Evolutionary conservation across 1,284 basidiomycete species (phyloP).

Genomic region (Rhizoctonia solani): DNA sequence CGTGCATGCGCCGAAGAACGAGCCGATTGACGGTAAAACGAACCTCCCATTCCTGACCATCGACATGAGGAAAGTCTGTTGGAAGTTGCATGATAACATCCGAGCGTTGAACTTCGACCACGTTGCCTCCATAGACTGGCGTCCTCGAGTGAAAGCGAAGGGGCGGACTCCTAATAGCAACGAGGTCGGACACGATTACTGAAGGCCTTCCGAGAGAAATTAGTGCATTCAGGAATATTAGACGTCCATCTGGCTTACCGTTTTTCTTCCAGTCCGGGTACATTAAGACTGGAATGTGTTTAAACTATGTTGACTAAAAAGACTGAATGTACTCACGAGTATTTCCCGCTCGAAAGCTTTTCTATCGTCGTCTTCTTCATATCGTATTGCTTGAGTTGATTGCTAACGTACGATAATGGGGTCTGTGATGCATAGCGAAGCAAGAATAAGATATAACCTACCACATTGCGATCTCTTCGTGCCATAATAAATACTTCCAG

Average conservation of each 20-base stretch:
- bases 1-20: slow-evolving; percentile 59
- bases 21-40: slow-evolving; percentile 61
- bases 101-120: slow-evolving; percentile 56
- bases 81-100: slow-evolving; percentile 61
- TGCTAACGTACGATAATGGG: slow-evolving; percentile 30
- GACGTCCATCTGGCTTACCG: slow-evolving; percentile 32
- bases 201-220: slow-evolving; percentile 55
- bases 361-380: slow-evolving; percentile 50
- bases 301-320: neutral
- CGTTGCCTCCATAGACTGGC: slow-evolving; percentile 61
- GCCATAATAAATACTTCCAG: slow-evolving; percentile 31
- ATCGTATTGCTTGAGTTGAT: slow-evolving; percentile 61
- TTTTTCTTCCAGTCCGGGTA: slow-evolving; percentile 67
- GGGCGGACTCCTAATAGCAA: slow-evolving; percentile 55
- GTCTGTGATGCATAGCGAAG: neutral
- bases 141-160: slow-evolving; percentile 57
- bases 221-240: slow-evolving; percentile 47
- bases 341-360: slow-evolving; percentile 41
- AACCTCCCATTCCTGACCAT: slow-evolving; percentile 50
- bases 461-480: slow-evolving; percentile 41
- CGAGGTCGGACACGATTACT: slow-evolving; percentile 40
- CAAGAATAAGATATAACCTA: slow-evolving; percentile 37
- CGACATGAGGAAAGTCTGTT: slow-evolving; percentile 49
- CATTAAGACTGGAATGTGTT: slow-evolving; percentile 50
- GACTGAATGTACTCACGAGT: neutral